Evolutionary conservation across 148 eudicot genomes (phyloP).

Genomic region (Agrostemma githago): DNA sequence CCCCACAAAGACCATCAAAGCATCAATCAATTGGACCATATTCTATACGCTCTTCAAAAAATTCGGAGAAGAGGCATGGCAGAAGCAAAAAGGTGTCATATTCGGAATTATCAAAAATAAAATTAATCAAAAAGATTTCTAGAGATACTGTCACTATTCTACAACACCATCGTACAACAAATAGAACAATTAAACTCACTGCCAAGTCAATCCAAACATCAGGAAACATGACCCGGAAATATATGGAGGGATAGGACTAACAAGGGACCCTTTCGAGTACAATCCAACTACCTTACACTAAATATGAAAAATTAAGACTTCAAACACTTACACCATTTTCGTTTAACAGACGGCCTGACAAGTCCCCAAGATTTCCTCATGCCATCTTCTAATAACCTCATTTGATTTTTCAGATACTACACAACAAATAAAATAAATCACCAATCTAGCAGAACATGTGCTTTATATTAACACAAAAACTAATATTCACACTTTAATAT

Average conservation of each 20-base stretch:
- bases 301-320: background rate
- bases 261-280: background rate
- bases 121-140: background rate
- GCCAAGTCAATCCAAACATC: background rate
- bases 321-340: conserved; percentile 57
- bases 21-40: no score
- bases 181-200: background rate
- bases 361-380: conserved; percentile 81
- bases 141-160: background rate
- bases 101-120: no score
- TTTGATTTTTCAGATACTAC: conserved; percentile 74
- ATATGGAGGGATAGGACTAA: background rate
- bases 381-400: conserved; percentile 53
- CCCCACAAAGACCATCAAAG: no score
- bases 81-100: background rate
- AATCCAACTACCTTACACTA: background rate
- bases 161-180: background rate
- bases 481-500: background rate
- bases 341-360: conserved; percentile 35
- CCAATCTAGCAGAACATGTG: background rate
- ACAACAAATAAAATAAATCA: conserved; percentile 7
- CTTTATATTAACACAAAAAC: background rate
- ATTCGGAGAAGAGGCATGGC: background rate
- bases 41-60: background rate
- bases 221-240: background rate